These are phyloP conservation scores for Trypanosoma avium DNA, from an alignment of 208 protist species.

Conservation along the genomic window DNA sequence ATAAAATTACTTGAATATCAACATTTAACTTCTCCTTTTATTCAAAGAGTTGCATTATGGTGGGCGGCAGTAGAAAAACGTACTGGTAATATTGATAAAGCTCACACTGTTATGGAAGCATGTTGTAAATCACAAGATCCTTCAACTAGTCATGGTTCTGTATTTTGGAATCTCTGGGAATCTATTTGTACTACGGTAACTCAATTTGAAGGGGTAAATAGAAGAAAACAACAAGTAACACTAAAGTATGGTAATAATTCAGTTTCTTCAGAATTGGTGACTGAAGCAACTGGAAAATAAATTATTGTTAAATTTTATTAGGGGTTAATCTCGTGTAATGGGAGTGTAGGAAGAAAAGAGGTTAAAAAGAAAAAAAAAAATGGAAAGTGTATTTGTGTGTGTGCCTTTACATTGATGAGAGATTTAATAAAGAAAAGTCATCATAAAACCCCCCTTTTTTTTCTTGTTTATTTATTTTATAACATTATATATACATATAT, in stretches of 20 bases:
- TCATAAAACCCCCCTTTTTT: too few relatives aligned
- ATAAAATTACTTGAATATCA: conserved; percentile 35
- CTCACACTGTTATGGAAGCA: conserved; percentile 63
- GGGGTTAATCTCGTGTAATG: too few relatives aligned
- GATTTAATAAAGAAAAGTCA: too few relatives aligned
- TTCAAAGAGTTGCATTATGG: conserved; percentile 69
- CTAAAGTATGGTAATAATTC: conserved; percentile 37
- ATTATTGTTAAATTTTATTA: too few relatives aligned
- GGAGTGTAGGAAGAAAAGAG: too few relatives aligned
- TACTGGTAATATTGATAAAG: conserved; percentile 41
- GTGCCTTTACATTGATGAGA: too few relatives aligned
- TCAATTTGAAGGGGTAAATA: conserved; percentile 68
- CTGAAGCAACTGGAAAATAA: background rate
- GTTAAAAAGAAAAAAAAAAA: too few relatives aligned
- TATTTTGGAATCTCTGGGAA: conserved; percentile 81
- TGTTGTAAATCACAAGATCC: conserved; percentile 77
- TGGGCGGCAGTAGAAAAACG: conserved; percentile 81
- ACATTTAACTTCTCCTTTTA: conserved; percentile 31
- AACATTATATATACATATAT: too few relatives aligned
- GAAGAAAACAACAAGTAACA: conserved; percentile 55
- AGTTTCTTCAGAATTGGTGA: background rate
- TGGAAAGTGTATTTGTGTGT: too few relatives aligned
- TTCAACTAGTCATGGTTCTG: conserved; percentile 37
- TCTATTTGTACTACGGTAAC: conserved; percentile 53
- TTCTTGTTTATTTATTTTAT: too few relatives aligned